Conservation (phyloP, 2,329 filamentous ascomycete genomes). For the Periconia sp. region DNA sequence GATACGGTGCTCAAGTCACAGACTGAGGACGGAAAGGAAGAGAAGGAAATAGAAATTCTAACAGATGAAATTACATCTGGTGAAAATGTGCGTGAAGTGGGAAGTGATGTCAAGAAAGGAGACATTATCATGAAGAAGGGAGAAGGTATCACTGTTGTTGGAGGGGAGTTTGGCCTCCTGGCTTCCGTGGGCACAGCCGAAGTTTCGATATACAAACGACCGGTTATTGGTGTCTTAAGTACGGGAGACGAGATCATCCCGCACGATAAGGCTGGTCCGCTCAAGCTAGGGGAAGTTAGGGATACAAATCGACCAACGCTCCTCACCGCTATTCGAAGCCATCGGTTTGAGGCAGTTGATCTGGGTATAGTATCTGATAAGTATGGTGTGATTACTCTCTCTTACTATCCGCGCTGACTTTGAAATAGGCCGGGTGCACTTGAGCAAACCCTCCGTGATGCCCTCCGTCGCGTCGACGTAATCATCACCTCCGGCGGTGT, state of each 20-base stretch:
- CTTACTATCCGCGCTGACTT: not conserved
- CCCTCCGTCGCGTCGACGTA: slow-evolving; percentile 76
- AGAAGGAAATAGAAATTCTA: slow-evolving; percentile 85
- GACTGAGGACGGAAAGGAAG: slow-evolving; percentile 82
- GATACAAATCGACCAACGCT: slow-evolving; percentile 93
- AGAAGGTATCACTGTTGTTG: slow-evolving; percentile 82
- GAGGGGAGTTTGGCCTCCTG: slow-evolving; percentile 89
- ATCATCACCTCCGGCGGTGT: slow-evolving; percentile 93
- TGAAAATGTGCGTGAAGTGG: slow-evolving; percentile 90
- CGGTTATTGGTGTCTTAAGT: slow-evolving; percentile 84
- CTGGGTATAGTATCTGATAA: slow-evolving; percentile 83
- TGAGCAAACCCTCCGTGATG: slow-evolving; percentile 77
- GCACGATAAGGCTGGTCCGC: slow-evolving; percentile 65
- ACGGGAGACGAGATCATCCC: slow-evolving; percentile 94
- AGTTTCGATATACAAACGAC: slow-evolving; percentile 75
- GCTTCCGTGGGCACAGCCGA: slow-evolving; percentile 79
- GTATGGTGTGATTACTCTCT: slow-evolving; percentile 33
- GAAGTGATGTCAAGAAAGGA: slow-evolving; percentile 79
- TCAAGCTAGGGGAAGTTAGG: slow-evolving; percentile 83
- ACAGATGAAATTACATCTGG: slow-evolving; percentile 75
- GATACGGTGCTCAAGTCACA: slow-evolving; percentile 79
- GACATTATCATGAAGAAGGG: slow-evolving; percentile 75
- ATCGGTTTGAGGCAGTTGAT: slow-evolving; percentile 81
- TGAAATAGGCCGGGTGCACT: slow-evolving; percentile 67
- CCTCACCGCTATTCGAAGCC: slow-evolving; percentile 74